A percentile compares a stretch with the other conserved stretches of the same genome.
Evolutionary conservation across 2,329 filamentous ascomycete species (phyloP).

Genomic region (Botryotinia calthae): DNA sequence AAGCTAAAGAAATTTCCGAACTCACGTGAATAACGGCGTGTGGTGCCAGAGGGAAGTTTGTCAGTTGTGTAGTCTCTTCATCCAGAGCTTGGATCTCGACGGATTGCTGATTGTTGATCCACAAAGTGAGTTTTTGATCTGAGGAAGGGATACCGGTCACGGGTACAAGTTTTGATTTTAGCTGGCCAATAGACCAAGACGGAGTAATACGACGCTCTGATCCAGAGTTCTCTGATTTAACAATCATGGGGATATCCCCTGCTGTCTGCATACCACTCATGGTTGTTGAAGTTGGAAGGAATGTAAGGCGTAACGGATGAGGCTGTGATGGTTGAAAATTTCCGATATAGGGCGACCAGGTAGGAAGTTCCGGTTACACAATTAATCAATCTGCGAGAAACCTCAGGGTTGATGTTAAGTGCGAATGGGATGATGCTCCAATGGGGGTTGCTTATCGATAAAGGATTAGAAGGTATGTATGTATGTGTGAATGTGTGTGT

Average conservation of each 20-base stretch:
- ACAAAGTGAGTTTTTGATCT: slow-evolving; percentile 73
- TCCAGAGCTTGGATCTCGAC: slow-evolving; percentile 66
- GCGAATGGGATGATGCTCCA: not conserved
- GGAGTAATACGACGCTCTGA: slow-evolving; percentile 91
- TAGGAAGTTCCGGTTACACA: not conserved
- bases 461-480: not conserved
- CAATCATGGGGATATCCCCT: slow-evolving; percentile 69
- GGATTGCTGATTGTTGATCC: slow-evolving; percentile 57
- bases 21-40: slow-evolving; percentile 81
- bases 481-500: too few species aligned
- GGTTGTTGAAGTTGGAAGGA: not conserved
- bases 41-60: slow-evolving; percentile 63
- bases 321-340: slow-evolving; percentile 11
- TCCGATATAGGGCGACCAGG: slow-evolving; percentile 12
- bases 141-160: slow-evolving; percentile 87
- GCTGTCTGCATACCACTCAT: slow-evolving; percentile 19
- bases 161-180: slow-evolving; percentile 86
- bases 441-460: not conserved
- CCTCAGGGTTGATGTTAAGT: not conserved
- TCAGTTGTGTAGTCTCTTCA: slow-evolving; percentile 68
- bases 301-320: slow-evolving; percentile 12
- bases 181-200: slow-evolving; percentile 80
- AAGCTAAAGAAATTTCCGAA: slow-evolving; percentile 35
- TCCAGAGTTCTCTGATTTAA: slow-evolving; percentile 72
- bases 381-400: slow-evolving; percentile 7